A percentile compares a stretch with the other conserved stretches of the same genome.
These are phyloP conservation scores for Candida pseudofarinosa DNA, from an alignment of 805 yeast genomes.

Conservation along the genomic window DNA sequence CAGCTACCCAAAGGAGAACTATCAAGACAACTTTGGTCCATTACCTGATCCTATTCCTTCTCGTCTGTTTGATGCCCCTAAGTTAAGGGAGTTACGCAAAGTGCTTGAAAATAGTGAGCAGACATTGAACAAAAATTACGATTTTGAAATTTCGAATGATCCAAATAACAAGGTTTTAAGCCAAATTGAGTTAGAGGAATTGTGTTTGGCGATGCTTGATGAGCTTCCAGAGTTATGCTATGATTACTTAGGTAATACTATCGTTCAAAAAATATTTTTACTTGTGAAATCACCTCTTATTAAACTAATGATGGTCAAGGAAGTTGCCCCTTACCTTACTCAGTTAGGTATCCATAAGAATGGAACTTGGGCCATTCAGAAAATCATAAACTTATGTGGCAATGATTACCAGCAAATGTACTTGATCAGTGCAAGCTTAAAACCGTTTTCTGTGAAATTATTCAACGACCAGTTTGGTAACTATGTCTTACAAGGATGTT, in stretches of 20 bases:
- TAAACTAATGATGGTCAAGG: slow-evolving; percentile 76
- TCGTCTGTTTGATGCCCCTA: slow-evolving; percentile 83
- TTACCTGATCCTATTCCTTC: slow-evolving; percentile 67
- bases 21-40: slow-evolving; percentile 61
- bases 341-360: slow-evolving; percentile 94
- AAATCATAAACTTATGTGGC: slow-evolving; percentile 71
- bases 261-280: slow-evolving; percentile 86
- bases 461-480: slow-evolving; percentile 96
- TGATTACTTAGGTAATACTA: slow-evolving; percentile 93
- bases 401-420: slow-evolving; percentile 48
- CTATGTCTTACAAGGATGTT: slow-evolving; percentile 91
- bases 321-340: slow-evolving; percentile 73
- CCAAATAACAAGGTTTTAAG: slow-evolving; percentile 21
- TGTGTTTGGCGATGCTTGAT: slow-evolving; percentile 77
- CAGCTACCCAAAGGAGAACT: slow-evolving; percentile 40
- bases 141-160: slow-evolving; percentile 5
- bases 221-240: slow-evolving; percentile 89
- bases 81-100: slow-evolving; percentile 81
- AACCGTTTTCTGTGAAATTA: slow-evolving; percentile 77
- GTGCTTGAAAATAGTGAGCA: slow-evolving; percentile 33
- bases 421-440: slow-evolving; percentile 64
- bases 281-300: slow-evolving; percentile 59
- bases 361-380: slow-evolving; percentile 99
- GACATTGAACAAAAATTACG: slow-evolving; percentile 2
- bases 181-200: slow-evolving; percentile 68